Base-by-base conservation (phyloP, 441 rosid species). In the Bruguiera hainesii region DNA sequence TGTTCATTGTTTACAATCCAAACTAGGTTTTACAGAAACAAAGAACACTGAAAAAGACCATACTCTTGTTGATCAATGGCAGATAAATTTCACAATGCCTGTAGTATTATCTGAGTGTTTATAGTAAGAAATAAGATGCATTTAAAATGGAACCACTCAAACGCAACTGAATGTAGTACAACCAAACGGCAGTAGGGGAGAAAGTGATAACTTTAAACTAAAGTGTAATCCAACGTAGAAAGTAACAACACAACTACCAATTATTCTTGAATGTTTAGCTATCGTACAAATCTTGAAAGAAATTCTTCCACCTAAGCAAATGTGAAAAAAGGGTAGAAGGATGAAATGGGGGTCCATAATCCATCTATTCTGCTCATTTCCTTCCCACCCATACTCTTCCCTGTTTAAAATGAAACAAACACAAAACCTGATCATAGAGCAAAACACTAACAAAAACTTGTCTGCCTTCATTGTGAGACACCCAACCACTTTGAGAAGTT, bases 401-500 rank as follows among this genome's bases (percentile, higher is more conserved):
- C 56, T 55, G 75, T 73, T 60, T 67, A 67, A 56, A 55, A 5
- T 20, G 53, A 48, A 60, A 55, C 56, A 20, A 61, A 51, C 57
- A 48, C 25, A 64, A 48, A 60, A 21, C 46, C 33, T 30, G 51
- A 58, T 52, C 29, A 26, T 21, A 33, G 18, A 57, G 48, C 58
- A 67, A 71, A 67, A 71, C 35, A 20, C 30, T 39, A 28, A 68
- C 56, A 61, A 72, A 58, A 74, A 63, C 59, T 62, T 15, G 28
- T 39, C 29, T 20, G 46, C 5, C 81, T 42, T 83, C 66, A 95
- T 93, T 95, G 98, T 2, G 89, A 80, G 28, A 82, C 98, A 42
- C 93, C 96, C 5, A 95, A 85, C 99, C 98, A 95, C 67, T 95
- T 95, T 3, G 93, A 69, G 87, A 95, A 95, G 80, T 84, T 89